Evolutionary conservation across 2,329 filamentous ascomycete genomes (phyloP), one percentile per base, ranked within the genome.

Genomic region (Fusarium sp.): DNA sequence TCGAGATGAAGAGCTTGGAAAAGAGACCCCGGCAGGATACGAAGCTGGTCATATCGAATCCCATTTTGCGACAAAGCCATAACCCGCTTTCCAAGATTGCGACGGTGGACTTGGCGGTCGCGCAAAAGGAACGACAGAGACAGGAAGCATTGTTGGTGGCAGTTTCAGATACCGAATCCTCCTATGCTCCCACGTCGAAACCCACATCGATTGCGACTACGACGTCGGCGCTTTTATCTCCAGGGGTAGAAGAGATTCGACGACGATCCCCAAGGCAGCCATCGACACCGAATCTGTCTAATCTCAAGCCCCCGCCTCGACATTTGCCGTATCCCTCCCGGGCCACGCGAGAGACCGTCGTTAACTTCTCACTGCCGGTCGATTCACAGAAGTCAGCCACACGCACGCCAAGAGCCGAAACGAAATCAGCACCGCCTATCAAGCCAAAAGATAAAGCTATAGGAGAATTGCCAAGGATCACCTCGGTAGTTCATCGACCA

Each of bases 211-310:
- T 81, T 59, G 86, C 84, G 2, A 82, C 80, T 14, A 86, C 85
- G 5, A 87, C 86, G 13, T 87, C 85, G 2, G 83, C 85, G 9
- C 85, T 89, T 75, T 78, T 88, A 8, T 90, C 89, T 5, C 88
- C 88, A 0, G 85, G 84, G 3, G 78, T 82, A 5, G 88, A 89
- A 8, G 86, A 85, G 50, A 74, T 90, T 31, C 84, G 88, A 13
- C 84, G 87, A 73, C 83, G 89, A 54, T 90, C 89, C 2, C 88
- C 89, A 18, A 81, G 85, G 56, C 82, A 85, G 10, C 74, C 80
- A 7, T 59, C 59, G 41, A 71, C 73, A 31, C 73, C 70, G 39
- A 63, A 65, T 24, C 45, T 65, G 45, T 65, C 73, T 29, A 54
- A 54, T 43, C 68, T 73, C 31, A 69, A 72, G 37, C 68, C 64